These are phyloP conservation scores for Camillea tinctor DNA, from an alignment of 2,329 filamentous ascomycete species.

Conservation along the genomic window DNA sequence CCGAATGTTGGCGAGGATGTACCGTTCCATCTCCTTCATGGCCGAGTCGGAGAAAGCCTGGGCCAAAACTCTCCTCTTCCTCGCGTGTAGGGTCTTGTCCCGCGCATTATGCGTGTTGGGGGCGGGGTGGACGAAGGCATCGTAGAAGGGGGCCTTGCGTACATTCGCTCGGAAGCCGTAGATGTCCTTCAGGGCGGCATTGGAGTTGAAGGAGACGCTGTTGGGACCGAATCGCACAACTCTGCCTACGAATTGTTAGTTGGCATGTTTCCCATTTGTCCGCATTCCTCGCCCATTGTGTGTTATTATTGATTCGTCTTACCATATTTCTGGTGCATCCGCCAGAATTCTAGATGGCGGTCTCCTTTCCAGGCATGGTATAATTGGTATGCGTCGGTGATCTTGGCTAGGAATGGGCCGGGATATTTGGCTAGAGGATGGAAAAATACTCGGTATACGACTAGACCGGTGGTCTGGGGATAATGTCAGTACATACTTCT, in stretches of 20 bases:
- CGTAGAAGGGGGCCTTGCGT: constrained; percentile 70
- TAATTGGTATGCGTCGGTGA: constrained; percentile 64
- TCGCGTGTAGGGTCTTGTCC: constrained; percentile 66
- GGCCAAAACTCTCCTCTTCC: constrained; percentile 69
- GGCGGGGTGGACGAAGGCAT: constrained; percentile 68
- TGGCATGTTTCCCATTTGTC: not conserved
- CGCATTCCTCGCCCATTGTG: not conserved
- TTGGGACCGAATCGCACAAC: constrained; percentile 78
- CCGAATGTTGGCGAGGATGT: constrained; percentile 65
- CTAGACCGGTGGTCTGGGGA: constrained; percentile 33
- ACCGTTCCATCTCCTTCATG: constrained; percentile 66
- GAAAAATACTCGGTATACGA: constrained; percentile 59
- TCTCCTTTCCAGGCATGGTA: constrained; percentile 76
- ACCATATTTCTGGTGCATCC: constrained; percentile 71
- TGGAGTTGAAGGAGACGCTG: constrained; percentile 73
- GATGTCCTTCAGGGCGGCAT: constrained; percentile 64
- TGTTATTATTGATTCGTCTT: constrained; percentile 24
- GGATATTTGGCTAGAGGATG: constrained; percentile 66
- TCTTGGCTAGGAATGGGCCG: constrained; percentile 60
- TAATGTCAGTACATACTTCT: constrained; percentile 4
- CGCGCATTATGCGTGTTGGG: constrained; percentile 73
- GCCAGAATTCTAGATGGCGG: constrained; percentile 70
- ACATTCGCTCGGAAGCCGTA: constrained; percentile 64
- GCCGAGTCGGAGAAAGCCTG: constrained; percentile 69
- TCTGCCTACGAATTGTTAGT: constrained; percentile 41